phyloP scores from a whole-genome alignment of 352 stramenopile genomes.

The Phytophthora megakarya region DNA sequence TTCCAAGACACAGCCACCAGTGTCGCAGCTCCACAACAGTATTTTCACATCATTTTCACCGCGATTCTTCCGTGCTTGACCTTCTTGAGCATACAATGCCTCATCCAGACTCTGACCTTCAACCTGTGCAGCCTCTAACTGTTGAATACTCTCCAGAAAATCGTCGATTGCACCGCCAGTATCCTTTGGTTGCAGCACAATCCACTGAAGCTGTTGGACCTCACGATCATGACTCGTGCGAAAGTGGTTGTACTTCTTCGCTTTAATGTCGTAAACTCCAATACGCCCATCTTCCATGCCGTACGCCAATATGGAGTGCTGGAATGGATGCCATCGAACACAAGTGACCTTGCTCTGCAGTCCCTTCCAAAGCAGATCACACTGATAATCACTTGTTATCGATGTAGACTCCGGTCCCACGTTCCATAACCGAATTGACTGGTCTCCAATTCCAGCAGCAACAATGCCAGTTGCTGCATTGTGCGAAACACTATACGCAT shows the following conservation, averaged over 20 bases:
- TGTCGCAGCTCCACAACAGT: slow-evolving; percentile 59
- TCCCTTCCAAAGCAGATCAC: slow-evolving; percentile 76
- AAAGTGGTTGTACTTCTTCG: slow-evolving; percentile 61
- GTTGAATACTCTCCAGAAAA: slow-evolving; percentile 54
- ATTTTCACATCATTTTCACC: slow-evolving; percentile 34
- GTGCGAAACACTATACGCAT: slow-evolving; percentile 61
- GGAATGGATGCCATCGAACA: slow-evolving; percentile 66
- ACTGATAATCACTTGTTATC: slow-evolving; percentile 33
- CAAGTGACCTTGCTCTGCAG: slow-evolving; percentile 79
- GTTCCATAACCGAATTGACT: slow-evolving; percentile 76
- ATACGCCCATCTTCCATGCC: slow-evolving; percentile 75
- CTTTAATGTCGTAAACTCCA: slow-evolving; percentile 58
- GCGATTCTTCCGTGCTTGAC: neutral
- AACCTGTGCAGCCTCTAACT: slow-evolving; percentile 57
- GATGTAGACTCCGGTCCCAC: slow-evolving; percentile 17
- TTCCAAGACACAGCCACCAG: slow-evolving; percentile 37
- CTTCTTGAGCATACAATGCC: slow-evolving; percentile 44
- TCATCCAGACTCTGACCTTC: slow-evolving; percentile 56
- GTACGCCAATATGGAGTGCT: slow-evolving; percentile 59
- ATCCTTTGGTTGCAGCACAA: slow-evolving; percentile 14
- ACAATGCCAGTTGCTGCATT: slow-evolving; percentile 36
- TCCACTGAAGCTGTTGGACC: slow-evolving; percentile 57
- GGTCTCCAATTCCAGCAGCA: slow-evolving; percentile 67
- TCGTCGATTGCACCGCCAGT: neutral
- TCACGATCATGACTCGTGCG: slow-evolving; percentile 45